Conservation (phyloP, 1,284 basidiomycete genomes). For the Inonotus obliquus region DNA sequence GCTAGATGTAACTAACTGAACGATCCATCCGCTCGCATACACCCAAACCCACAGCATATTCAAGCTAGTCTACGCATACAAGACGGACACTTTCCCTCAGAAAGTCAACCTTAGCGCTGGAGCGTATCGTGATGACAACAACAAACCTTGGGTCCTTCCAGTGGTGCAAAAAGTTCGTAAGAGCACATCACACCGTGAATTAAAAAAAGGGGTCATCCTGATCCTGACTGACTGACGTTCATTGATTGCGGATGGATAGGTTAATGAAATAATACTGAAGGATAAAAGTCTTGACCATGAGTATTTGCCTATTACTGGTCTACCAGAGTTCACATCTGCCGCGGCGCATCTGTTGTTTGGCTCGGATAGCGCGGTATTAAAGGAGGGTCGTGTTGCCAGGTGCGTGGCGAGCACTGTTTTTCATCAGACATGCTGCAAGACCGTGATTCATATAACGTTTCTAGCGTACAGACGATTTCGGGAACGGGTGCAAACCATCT, state of each 20-base stretch:
- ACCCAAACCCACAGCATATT: too few relatives aligned
- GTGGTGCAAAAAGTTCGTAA: constrained; percentile 75
- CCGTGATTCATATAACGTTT: neutral
- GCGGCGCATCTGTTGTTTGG: constrained; percentile 85
- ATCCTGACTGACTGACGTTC: constrained; percentile 1
- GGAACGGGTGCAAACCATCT: constrained; percentile 96
- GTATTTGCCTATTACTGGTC: constrained; percentile 89
- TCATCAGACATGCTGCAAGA: too few relatives aligned
- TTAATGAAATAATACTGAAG: constrained; percentile 64
- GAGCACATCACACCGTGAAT: too few relatives aligned
- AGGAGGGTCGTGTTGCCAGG: constrained; percentile 58
- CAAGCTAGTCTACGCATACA: constrained; percentile 86
- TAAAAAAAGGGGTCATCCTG: too few relatives aligned
- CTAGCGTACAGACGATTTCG: constrained; percentile 84
- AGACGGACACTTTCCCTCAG: constrained; percentile 71
- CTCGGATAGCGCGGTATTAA: constrained; percentile 63
- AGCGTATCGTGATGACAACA: constrained; percentile 83
- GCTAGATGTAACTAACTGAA: neutral
- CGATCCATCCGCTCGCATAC: neutral
- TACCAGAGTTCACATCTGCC: constrained; percentile 75
- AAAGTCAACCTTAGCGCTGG: constrained; percentile 94
- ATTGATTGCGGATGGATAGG: constrained; percentile 40
- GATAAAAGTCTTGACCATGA: constrained; percentile 85
- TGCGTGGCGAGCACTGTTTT: constrained; percentile 19
- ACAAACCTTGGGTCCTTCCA: constrained; percentile 89